A percentile compares a stretch with the other conserved stretches of the same genome.
These are phyloP conservation scores for Lipomyces kockii DNA, from an alignment of 805 yeast species.

Conservation along the genomic window DNA sequence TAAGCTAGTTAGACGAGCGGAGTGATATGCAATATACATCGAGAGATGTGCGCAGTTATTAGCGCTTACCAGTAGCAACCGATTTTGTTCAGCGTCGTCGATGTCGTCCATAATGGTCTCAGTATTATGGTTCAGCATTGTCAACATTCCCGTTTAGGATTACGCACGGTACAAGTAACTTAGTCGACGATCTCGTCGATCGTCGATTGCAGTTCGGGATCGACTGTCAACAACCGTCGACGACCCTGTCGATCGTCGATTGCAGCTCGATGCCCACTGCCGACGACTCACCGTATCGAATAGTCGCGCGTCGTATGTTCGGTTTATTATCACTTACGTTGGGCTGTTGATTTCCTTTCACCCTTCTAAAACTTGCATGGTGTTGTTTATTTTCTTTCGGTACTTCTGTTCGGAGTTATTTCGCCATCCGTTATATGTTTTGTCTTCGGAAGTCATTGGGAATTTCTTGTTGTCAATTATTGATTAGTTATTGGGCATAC, in stretches of 20 bases:
- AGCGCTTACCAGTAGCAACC: background rate
- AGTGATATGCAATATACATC: background rate
- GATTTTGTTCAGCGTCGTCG: too few relatives aligned
- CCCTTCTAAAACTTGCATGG: background rate
- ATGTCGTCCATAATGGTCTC: background rate
- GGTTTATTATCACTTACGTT: background rate
- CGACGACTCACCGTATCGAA: background rate
- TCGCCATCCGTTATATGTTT: background rate
- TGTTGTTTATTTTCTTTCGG: background rate
- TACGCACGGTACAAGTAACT: too few relatives aligned
- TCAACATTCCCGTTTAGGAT: too few relatives aligned
- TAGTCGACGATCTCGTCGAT: conserved; percentile 4
- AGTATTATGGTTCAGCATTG: background rate
- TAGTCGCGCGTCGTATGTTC: background rate
- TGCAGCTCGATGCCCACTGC: background rate
- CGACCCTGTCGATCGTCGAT: conserved; percentile 3
- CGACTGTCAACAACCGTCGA: background rate
- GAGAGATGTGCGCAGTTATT: background rate
- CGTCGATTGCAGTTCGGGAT: background rate
- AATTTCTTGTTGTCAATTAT: background rate
- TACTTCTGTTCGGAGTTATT: background rate
- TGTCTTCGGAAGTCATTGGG: background rate
- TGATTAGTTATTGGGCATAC: background rate
- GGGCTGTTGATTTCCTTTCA: background rate
- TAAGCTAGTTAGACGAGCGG: background rate